Evolutionary conservation across 2,329 filamentous ascomycete species (phyloP), one percentile per base, ranked within the genome.

Genomic region (Monosporascus cannonballus): DNA sequence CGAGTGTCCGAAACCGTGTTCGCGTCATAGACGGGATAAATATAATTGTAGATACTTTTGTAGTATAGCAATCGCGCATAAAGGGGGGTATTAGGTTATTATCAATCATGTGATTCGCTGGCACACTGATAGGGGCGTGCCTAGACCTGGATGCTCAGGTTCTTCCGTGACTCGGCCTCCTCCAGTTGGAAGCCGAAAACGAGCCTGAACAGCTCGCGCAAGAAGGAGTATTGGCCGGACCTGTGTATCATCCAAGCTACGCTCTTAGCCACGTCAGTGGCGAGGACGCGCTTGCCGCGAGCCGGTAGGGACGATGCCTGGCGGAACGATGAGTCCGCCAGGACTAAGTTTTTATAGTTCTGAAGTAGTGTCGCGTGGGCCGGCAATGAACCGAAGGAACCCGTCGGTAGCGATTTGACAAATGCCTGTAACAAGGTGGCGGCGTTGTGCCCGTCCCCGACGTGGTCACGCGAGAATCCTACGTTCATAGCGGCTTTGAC

Each of bases 151-250:
- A 89, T 86, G 55, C 78, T 83, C 47, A 85, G 75, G 52, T 78
- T 81, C 63, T 88, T 87, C 58, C 86, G 77, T 51, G 77, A 73
- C 47, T 87, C 83, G 1, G 83, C 86, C 62, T 96, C 91, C 51
- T 96, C 90, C 17, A 90, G 72, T 47, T 86, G 82, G 64, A 93
- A 93, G 3, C 90, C 88, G 68, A 95, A 96, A 3, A 96, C 90
- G 41, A 93, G 77, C 50, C 83, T 81, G 72, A 89, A 96, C 15
- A 96, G 75, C 62, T 96, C 91, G 48, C 84, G 78, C 57, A 96
- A 73, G 77, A 93, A 96, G 8, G 76, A 76, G 69, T 94, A 94
- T 61, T 91, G 84, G 52, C 83, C 79, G 27, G 79, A 78, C 38
- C 82, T 84, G 52, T 83, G 77, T 50, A 81, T 81, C 81, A 96